A percentile compares a stretch with the other conserved stretches of the same genome.
These are phyloP conservation scores for Cerioporus squamosus DNA, from an alignment of 1,284 basidiomycete species.

Conservation along the genomic window DNA sequence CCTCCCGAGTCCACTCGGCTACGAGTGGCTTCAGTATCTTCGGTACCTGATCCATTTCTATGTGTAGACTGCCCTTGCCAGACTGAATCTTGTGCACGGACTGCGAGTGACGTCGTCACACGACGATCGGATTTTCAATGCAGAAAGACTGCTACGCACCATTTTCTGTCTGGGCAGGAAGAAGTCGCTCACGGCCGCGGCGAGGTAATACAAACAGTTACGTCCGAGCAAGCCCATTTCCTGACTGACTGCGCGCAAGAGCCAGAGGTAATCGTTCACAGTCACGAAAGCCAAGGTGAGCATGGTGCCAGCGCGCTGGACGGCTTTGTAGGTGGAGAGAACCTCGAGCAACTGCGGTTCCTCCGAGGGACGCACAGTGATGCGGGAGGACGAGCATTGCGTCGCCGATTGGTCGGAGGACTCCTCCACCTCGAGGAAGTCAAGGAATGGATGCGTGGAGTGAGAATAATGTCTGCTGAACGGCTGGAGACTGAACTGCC, in stretches of 20 bases:
- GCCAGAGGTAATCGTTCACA: slow-evolving; percentile 95
- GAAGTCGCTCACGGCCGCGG: slow-evolving; percentile 97
- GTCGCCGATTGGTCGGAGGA: slow-evolving; percentile 20
- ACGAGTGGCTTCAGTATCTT: slow-evolving; percentile 95
- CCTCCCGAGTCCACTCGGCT: slow-evolving; percentile 91
- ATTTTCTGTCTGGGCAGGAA: slow-evolving; percentile 91
- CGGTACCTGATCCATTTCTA: slow-evolving; percentile 99
- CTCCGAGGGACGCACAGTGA: slow-evolving; percentile 71
- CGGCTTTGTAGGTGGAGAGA: slow-evolving; percentile 82
- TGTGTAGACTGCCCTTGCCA: slow-evolving; percentile 87
- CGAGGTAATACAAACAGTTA: slow-evolving; percentile 92
- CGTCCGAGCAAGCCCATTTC: slow-evolving; percentile 72
- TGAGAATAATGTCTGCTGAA: slow-evolving; percentile 98
- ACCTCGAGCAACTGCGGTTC: slow-evolving; percentile 74
- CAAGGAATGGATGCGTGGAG: slow-evolving; percentile 96
- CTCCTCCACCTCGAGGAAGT: slow-evolving; percentile 84
- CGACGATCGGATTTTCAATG: no score
- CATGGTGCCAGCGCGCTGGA: slow-evolving; percentile 74
- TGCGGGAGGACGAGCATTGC: slow-evolving; percentile 41
- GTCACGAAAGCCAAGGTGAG: slow-evolving; percentile 93
- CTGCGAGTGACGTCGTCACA: slow-evolving; percentile 44
- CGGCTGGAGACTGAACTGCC: slow-evolving; percentile 96
- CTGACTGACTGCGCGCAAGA: slow-evolving; percentile 82
- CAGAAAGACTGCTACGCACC: slow-evolving; percentile 50
- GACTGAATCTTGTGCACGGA: slow-evolving; percentile 99